Evolutionary conservation across 257 asterid genomes (phyloP).

Genomic region (Solanum corneliomulleri): DNA sequence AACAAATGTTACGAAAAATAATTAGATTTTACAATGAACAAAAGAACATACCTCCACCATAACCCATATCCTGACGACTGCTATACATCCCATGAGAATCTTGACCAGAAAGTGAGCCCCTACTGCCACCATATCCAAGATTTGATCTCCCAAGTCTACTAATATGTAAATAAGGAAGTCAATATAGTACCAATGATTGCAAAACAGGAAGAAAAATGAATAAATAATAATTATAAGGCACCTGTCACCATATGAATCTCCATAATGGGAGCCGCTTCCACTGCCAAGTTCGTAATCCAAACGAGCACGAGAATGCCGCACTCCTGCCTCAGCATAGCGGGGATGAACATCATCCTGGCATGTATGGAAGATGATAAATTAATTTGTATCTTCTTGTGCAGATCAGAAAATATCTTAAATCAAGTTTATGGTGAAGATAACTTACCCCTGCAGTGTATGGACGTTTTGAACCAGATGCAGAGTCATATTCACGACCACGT

Average conservation of each 20-base stretch:
- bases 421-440: not conserved
- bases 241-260: conserved; percentile 76
- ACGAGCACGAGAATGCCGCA: conserved; percentile 85
- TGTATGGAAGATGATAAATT: conserved; percentile 1
- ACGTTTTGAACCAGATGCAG: conserved; percentile 82
- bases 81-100: conserved; percentile 74
- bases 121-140: conserved; percentile 63
- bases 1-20: not conserved
- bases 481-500: conserved; percentile 63
- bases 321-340: conserved; percentile 67
- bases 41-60: conserved; percentile 54
- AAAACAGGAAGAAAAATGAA: not conserved
- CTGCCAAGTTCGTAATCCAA: conserved; percentile 65
- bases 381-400: not conserved
- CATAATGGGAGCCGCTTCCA: conserved; percentile 66
- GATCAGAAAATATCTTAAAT: not conserved
- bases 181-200: not conserved
- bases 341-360: conserved; percentile 76
- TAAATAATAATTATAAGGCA: conserved; percentile 4
- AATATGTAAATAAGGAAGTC: not conserved
- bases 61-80: conserved; percentile 75
- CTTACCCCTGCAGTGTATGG: conserved; percentile 58
- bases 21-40: not conserved
- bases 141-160: conserved; percentile 76
- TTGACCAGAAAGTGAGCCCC: conserved; percentile 65